These are phyloP conservation scores for Mycena amicta DNA, from an alignment of 768 basidiomycete genomes.

Conservation along the genomic window DNA sequence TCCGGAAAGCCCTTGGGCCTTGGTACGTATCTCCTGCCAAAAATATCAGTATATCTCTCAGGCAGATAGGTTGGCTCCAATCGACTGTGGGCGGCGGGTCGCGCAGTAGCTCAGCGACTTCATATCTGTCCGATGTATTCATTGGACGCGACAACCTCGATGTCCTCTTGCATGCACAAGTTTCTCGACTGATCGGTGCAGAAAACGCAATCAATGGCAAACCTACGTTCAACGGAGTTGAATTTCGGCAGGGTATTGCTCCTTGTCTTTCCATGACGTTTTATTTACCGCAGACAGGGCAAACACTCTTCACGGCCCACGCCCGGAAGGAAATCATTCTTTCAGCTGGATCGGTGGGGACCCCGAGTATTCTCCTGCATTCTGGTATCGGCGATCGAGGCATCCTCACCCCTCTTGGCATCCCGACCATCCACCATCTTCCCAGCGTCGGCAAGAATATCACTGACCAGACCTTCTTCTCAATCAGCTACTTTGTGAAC, in stretches of 20 bases:
- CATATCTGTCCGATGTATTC: constrained; percentile 33
- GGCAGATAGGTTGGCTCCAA: constrained; percentile 39
- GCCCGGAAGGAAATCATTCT: constrained; percentile 38
- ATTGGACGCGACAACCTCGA: constrained; percentile 37
- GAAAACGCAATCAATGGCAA: background rate
- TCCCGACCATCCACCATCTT: constrained; percentile 28
- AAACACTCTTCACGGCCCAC: constrained; percentile 12
- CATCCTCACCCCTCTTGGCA: constrained; percentile 23
- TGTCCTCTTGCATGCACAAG: constrained; percentile 37
- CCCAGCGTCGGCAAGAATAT: constrained; percentile 35
- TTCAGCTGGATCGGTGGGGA: constrained; percentile 39
- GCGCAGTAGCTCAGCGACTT: constrained; percentile 41
- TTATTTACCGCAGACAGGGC: too few species aligned
- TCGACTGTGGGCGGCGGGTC: constrained; percentile 33
- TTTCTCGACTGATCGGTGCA: constrained; percentile 1
- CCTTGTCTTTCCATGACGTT: background rate
- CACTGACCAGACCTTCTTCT: constrained; percentile 31
- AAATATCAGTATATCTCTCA: too few species aligned
- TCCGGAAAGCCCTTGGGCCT: constrained; percentile 36
- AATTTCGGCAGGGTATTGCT: background rate
- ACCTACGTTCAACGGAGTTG: background rate
- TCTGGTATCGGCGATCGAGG: constrained; percentile 36
- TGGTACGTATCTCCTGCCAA: too few species aligned
- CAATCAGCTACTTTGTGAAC: constrained; percentile 28
- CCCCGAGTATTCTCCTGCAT: constrained; percentile 35